These are phyloP conservation scores for Eremomyces bilateralis DNA, from an alignment of 495 filamentous ascomycete species.

Conservation along the genomic window DNA sequence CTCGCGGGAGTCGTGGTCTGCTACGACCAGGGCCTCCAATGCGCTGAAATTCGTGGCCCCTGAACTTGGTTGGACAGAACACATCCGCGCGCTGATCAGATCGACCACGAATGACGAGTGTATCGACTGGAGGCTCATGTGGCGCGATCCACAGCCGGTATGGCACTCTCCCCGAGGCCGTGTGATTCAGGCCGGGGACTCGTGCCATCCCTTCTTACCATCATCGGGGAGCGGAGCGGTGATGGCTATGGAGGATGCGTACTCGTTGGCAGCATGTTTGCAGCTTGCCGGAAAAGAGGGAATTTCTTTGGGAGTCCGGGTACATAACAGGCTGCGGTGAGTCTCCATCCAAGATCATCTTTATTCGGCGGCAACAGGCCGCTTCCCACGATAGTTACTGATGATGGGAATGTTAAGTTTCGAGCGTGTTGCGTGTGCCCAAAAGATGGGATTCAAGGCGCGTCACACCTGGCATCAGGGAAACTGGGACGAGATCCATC, in stretches of 20 bases:
- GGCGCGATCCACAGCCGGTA: slow-evolving; percentile 16
- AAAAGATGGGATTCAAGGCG: too few relatives aligned
- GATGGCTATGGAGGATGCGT: slow-evolving; percentile 20
- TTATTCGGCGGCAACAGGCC: too few relatives aligned
- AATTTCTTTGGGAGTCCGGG: slow-evolving; percentile 19
- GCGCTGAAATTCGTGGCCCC: too few relatives aligned
- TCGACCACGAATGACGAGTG: too few relatives aligned
- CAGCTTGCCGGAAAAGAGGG: slow-evolving; percentile 14
- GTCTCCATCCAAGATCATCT: neutral
- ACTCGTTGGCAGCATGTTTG: slow-evolving; percentile 16
- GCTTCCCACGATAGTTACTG: neutral
- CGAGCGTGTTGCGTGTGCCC: too few relatives aligned
- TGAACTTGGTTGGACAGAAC: too few relatives aligned
- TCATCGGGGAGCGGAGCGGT: slow-evolving; percentile 18
- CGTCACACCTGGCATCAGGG: too few relatives aligned
- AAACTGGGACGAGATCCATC: slow-evolving; percentile 32
- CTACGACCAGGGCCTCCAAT: too few relatives aligned
- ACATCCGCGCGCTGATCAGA: too few relatives aligned
- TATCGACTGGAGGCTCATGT: slow-evolving; percentile 18
- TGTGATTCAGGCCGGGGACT: slow-evolving; percentile 18
- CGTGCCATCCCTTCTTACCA: slow-evolving; percentile 18
- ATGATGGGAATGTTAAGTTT: too few relatives aligned
- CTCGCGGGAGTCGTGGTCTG: too few relatives aligned
- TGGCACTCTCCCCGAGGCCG: slow-evolving; percentile 15
- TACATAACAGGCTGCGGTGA: slow-evolving; percentile 19